Evolutionary conservation across 1,139 yeast species (phyloP).

Genomic region (Hyphopichia khmerensis): DNA sequence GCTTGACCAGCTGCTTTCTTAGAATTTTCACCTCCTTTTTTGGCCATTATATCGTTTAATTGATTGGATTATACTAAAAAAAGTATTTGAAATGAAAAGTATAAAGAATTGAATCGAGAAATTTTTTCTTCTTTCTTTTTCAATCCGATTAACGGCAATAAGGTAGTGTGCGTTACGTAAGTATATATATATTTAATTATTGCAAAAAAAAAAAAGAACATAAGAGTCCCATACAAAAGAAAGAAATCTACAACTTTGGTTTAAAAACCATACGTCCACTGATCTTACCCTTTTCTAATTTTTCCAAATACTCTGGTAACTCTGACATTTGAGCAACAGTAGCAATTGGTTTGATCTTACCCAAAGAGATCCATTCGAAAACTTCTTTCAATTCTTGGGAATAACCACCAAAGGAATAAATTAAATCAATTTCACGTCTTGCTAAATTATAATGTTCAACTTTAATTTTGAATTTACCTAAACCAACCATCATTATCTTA

Average conservation of each 20-base stretch:
- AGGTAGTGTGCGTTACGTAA: neutral
- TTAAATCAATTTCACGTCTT: conserved; percentile 40
- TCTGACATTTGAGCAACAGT: conserved; percentile 31
- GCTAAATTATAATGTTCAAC: conserved; percentile 38
- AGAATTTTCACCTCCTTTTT: conserved; percentile 56
- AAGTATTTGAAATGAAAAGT: no score
- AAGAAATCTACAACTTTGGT: conserved; percentile 15
- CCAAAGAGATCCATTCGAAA: conserved; percentile 43
- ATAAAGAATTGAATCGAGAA: no score
- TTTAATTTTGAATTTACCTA: conserved; percentile 34
- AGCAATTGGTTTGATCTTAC: conserved; percentile 40
- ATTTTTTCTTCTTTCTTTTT: neutral
- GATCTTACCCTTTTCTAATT: conserved; percentile 38
- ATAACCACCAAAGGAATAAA: conserved; percentile 49
- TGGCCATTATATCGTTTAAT: conserved; percentile 46
- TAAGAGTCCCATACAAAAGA: no score
- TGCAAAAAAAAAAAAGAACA: neutral
- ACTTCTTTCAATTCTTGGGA: conserved; percentile 45
- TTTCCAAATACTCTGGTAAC: conserved; percentile 35
- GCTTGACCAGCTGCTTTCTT: conserved; percentile 73
- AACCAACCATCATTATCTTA: conserved; percentile 44
- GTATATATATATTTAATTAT: neutral
- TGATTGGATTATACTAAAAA: neutral
- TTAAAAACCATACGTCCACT: conserved; percentile 46
- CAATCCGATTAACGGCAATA: conserved; percentile 2